Conservation (phyloP, 495 filamentous ascomycete genomes). For the Hypoxylon subgilvum region DNA sequence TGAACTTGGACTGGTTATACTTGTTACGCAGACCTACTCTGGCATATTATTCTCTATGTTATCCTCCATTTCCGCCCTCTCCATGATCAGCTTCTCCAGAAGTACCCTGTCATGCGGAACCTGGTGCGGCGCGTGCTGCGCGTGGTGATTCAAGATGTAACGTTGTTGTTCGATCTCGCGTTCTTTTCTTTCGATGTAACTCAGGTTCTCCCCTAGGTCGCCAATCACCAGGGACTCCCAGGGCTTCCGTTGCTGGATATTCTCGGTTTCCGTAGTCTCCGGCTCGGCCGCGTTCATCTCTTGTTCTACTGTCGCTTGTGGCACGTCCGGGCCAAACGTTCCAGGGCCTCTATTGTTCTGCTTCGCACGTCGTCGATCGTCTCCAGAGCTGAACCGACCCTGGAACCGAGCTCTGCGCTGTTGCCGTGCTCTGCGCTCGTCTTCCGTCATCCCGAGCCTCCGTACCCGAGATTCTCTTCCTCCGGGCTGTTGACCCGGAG, state of each 20-base stretch:
- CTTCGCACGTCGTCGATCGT: background rate
- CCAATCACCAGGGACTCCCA: conserved; percentile 42
- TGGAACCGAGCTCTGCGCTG: conserved; percentile 25
- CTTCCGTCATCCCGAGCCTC: conserved; percentile 35
- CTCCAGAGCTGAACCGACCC: background rate
- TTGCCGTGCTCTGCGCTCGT: conserved; percentile 27
- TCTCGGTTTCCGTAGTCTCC: background rate
- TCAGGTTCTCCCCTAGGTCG: conserved; percentile 46
- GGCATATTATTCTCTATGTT: conserved; percentile 50
- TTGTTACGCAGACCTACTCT: conserved; percentile 35
- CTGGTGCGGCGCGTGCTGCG: conserved; percentile 37
- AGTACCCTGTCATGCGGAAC: conserved; percentile 32
- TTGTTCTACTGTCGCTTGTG: conserved; percentile 3
- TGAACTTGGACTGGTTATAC: background rate
- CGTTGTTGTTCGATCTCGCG: conserved; percentile 46
- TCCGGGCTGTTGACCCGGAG: background rate
- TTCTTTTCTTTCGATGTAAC: conserved; percentile 47
- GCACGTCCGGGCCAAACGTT: background rate
- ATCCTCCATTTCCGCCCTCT: conserved; percentile 46
- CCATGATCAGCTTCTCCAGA: conserved; percentile 41
- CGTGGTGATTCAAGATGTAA: conserved; percentile 42
- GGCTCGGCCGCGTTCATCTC: background rate
- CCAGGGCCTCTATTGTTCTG: background rate
- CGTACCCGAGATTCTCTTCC: background rate
- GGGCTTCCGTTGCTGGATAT: conserved; percentile 23